A percentile compares a stretch with the other conserved stretches of the same genome.
phyloP scores from a whole-genome alignment of 805 yeast species.

The Barnettozyma siamensis region DNA sequence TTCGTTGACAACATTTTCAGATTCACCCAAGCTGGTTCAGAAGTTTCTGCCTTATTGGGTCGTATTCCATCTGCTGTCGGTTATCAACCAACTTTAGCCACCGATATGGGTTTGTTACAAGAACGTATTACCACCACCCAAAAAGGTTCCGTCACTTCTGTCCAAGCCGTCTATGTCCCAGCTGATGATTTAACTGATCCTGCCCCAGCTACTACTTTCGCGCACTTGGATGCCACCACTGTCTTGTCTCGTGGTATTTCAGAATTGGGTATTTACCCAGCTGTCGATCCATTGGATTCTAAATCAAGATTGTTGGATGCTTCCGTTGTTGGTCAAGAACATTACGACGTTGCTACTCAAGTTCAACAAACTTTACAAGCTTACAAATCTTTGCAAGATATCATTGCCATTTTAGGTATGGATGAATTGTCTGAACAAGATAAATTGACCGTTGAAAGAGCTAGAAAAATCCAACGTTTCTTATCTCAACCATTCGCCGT shows the following conservation, averaged over 20 bases:
- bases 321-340: slow-evolving; percentile 97
- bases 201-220: slow-evolving; percentile 99
- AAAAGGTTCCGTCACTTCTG: slow-evolving; percentile 99
- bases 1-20: slow-evolving; percentile 99
- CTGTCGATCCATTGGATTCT: slow-evolving; percentile 99
- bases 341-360: slow-evolving; percentile 88
- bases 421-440: slow-evolving; percentile 98
- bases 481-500: slow-evolving; percentile 99
- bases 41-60: slow-evolving; percentile 98
- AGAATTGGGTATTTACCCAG: slow-evolving; percentile 99
- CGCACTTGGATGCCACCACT: slow-evolving; percentile 99
- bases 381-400: slow-evolving; percentile 99
- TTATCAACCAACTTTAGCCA: slow-evolving; percentile 99
- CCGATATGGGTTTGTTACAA: slow-evolving; percentile 99
- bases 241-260: slow-evolving; percentile 99
- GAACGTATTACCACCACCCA: slow-evolving; percentile 99
- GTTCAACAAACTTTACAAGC: slow-evolving; percentile 99
- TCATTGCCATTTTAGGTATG: slow-evolving; percentile 99
- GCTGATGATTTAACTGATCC: slow-evolving; percentile 99
- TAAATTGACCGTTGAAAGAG: slow-evolving; percentile 99
- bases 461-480: slow-evolving; percentile 99
- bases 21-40: slow-evolving; percentile 99
- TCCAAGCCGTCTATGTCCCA: slow-evolving; percentile 99
- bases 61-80: slow-evolving; percentile 99
- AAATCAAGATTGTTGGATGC: slow-evolving; percentile 98